A percentile compares a stretch with the other conserved stretches of the same genome.
Evolutionary conservation across 345 rosid species (phyloP).

Genomic region (Triadica sebifera): DNA sequence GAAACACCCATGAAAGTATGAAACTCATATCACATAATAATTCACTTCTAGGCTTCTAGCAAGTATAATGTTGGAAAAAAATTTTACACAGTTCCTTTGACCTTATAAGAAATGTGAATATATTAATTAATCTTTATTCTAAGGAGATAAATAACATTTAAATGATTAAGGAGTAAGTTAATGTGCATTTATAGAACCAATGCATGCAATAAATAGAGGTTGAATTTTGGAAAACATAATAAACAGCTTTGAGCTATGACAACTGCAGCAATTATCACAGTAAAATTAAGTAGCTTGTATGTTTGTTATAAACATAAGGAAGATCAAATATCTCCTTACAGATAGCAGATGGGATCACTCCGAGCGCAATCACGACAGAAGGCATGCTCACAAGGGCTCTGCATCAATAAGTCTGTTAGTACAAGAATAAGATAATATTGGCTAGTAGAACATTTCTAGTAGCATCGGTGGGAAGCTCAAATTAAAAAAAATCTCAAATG

Average conservation of each 20-base stretch:
- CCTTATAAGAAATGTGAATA: not conserved
- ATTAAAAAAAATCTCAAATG: not conserved
- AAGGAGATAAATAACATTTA: not conserved
- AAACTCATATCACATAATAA: not conserved
- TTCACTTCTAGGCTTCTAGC: not conserved
- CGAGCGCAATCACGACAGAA: constrained; percentile 94
- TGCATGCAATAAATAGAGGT: not conserved
- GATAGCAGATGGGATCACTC: constrained; percentile 91
- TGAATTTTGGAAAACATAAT: not conserved
- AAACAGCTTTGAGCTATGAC: not conserved
- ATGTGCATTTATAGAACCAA: not conserved
- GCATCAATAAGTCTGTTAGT: constrained; percentile 28
- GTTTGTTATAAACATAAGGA: constrained; percentile 6
- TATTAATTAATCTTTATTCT: not conserved
- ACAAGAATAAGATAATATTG: not conserved
- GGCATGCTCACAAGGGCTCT: constrained; percentile 96
- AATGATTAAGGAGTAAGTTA: not conserved
- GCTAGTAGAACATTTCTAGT: constrained; percentile 6
- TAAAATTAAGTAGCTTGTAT: not conserved
- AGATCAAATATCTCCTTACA: constrained; percentile 51
- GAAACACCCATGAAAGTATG: too few species aligned
- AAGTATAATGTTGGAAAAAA: not conserved
- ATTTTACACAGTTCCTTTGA: not conserved
- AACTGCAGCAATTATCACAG: not conserved
- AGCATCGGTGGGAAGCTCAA: not conserved